Conservation (phyloP, 1,284 basidiomycete genomes). For the Bjerkandera adusta region DNA sequence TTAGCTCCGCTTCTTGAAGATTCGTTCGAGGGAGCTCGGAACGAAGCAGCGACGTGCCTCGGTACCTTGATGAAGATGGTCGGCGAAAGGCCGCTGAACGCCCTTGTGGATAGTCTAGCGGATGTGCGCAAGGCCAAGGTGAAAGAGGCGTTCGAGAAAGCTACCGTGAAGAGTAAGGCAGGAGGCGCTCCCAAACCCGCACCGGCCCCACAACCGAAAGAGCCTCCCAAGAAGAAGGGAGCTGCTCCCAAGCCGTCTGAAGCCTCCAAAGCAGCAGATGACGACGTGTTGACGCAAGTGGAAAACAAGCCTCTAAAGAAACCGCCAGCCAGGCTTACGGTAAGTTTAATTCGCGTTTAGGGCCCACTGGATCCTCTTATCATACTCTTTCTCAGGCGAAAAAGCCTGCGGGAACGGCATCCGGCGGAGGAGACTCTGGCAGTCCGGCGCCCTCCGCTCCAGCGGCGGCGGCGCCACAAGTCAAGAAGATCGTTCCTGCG, state of each 20-base stretch:
- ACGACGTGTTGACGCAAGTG: slow-evolving; percentile 6
- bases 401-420: slow-evolving; percentile 45
- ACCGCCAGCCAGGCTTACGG: slow-evolving; percentile 47
- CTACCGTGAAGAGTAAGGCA: slow-evolving; percentile 81
- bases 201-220: slow-evolving; percentile 35
- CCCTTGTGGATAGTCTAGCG: slow-evolving; percentile 83
- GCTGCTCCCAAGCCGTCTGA: slow-evolving; percentile 34
- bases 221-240: slow-evolving; percentile 41
- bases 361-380: not conserved
- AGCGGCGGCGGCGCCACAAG: slow-evolving; percentile 34
- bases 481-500: slow-evolving; percentile 44
- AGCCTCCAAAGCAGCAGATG: slow-evolving; percentile 13
- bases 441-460: slow-evolving; percentile 29
- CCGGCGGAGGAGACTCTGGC: slow-evolving; percentile 12
- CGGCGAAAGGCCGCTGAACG: slow-evolving; percentile 90
- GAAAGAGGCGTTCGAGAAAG: slow-evolving; percentile 90
- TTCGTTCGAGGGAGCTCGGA: slow-evolving; percentile 87
- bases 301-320: slow-evolving; percentile 44
- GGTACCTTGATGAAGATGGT: slow-evolving; percentile 97
- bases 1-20: slow-evolving; percentile 84
- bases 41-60: slow-evolving; percentile 85
- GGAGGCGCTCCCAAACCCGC: slow-evolving; percentile 51
- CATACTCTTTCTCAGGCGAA: slow-evolving; percentile 38
- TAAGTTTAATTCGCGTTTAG: slow-evolving; percentile 27
- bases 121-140: slow-evolving; percentile 93